Evolutionary conservation across 768 basidiomycete genomes (phyloP), one percentile per base, ranked within the genome.

Genomic region (Panaeolus papilionaceus): DNA sequence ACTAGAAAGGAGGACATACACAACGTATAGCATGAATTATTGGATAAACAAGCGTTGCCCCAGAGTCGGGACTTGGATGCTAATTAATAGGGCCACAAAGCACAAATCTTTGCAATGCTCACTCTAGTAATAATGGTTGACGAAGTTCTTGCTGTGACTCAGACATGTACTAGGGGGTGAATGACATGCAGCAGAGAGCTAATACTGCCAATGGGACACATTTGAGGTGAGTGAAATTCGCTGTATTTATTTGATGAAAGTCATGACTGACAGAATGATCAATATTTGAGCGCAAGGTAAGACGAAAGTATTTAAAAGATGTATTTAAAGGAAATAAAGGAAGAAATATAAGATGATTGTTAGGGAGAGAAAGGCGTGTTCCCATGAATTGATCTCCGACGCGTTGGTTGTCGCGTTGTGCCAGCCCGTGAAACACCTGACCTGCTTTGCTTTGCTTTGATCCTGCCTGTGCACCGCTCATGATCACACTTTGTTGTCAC

Each of bases 21-120:
- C 79, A 77, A 78, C 90, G 81, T 70, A 95, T 92, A 78, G 89
- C 85, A 69, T 94, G 93, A 44, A 96, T 92, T 63, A 93, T 79
- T 6, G 94, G 94, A 75, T 92, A 95, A 0, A 95, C 92, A 33
- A 83, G 79, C 0, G 88, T 91, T 47, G 77, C 72, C 42, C 88
- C 87, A 58, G 88, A 84, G 78, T 83, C 84, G 79, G 81, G 86
- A 73, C 78, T 87, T 28, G 26, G 14, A 33, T 28, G 16, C 33
- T 33, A 28, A 10, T 58, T 14, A 58, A 33, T 28, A n/a, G 18
- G 9, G 23, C 23, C 23, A 28, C 8, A 7, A 28, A 11, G 8
- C 26, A 40, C 47, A 14, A 51, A 37, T 54, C 18, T 8, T 7
- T 9, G 23, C 3, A n/a, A 40, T 6, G 38, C 11, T 49, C 20